phyloP scores from a whole-genome alignment of 768 basidiomycete species.

The Tulasnella sp. region DNA sequence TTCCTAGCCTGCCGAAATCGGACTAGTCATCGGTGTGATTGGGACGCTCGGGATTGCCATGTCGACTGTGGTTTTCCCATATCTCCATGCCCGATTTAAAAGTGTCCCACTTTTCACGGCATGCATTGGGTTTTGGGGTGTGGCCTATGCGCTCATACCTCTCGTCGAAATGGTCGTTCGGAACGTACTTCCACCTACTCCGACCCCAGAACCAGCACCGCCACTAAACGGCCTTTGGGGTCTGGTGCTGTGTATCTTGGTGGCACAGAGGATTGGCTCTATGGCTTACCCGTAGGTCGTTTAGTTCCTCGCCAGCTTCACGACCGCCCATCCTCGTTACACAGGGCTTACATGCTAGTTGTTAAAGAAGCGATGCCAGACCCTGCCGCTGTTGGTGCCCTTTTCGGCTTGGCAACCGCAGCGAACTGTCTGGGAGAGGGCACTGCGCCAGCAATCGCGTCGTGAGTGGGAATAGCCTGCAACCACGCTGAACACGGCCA shows the following conservation, averaged over 20 bases:
- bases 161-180: not conserved
- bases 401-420: not conserved
- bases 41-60: not conserved
- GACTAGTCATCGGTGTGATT: not conserved
- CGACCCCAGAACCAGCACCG: not conserved
- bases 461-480: not conserved
- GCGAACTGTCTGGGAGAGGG: not conserved
- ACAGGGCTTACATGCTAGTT: not conserved
- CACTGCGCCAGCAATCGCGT: not conserved
- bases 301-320: not conserved
- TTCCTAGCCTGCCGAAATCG: not conserved
- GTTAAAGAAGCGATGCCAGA: not conserved
- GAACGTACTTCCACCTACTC: not conserved
- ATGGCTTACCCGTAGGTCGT: constrained; percentile 1
- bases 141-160: not conserved
- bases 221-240: not conserved
- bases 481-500: too few relatives aligned
- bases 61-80: not conserved
- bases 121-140: not conserved
- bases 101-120: not conserved
- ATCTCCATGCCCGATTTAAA: not conserved
- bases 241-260: not conserved
- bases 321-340: not conserved
- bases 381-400: not conserved
- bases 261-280: not conserved